phyloP scores from a whole-genome alignment of 2,329 filamentous ascomycete species.

The Fusarium cyanostomum region DNA sequence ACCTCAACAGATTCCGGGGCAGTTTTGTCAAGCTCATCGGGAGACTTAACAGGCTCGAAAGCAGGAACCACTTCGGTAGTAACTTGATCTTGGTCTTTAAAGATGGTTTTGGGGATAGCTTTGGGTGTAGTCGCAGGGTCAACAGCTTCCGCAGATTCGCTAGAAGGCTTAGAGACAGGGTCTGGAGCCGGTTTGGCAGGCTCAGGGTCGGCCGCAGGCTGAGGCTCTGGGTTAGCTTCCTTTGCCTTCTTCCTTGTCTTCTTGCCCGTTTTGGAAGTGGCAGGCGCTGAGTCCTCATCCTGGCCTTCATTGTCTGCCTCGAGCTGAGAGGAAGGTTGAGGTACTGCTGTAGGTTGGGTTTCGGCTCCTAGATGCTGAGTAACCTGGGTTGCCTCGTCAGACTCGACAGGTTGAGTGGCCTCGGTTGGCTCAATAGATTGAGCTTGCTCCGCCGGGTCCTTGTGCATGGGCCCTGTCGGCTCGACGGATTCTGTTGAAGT shows the following conservation, averaged over 20 bases:
- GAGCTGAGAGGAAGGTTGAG: neutral
- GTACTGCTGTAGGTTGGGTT: neutral
- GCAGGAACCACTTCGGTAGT: neutral
- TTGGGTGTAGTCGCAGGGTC: neutral
- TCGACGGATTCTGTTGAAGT: neutral
- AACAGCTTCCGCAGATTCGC: neutral
- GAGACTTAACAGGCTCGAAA: neutral
- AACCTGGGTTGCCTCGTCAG: neutral
- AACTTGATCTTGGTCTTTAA: neutral
- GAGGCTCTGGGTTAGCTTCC: neutral
- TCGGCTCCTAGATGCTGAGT: neutral
- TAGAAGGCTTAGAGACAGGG: neutral
- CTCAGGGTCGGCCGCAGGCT: neutral
- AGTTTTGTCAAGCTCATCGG: neutral
- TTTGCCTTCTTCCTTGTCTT: constrained; percentile 8
- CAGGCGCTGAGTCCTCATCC: neutral
- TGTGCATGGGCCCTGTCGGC: neutral
- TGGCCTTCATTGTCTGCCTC: neutral
- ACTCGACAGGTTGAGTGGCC: neutral
- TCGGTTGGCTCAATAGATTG: neutral
- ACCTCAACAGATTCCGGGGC: neutral
- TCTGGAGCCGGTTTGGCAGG: neutral
- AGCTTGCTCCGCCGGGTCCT: neutral
- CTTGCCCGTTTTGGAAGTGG: constrained; percentile 6
- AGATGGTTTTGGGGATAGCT: neutral